Base-by-base conservation (phyloP, 768 basidiomycete genomes). In the Termitomyces sp. region DNA sequence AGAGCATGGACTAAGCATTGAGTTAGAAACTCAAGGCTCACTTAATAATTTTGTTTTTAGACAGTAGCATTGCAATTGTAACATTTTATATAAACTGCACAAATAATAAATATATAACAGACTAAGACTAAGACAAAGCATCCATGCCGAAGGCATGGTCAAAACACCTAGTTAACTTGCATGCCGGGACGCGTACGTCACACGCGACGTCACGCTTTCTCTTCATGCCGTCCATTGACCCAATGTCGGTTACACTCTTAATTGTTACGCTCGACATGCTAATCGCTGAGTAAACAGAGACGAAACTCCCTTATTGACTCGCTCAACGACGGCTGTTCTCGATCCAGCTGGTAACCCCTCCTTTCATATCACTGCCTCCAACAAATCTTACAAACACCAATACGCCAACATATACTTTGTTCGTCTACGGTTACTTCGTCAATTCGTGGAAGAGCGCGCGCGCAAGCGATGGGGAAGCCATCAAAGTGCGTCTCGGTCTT, bases 321-420 rank as follows among this genome's bases (percentile, higher is more conserved):
- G 79, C n/a, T 61, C 71, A 38, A 67, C 72, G 30, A 78, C 79
- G 6, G 66, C 64, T 10, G 65, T 79, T 21, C 62, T 78, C 5
- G 71, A 75, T 21, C 67, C 70, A 1, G 66, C 63, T 26, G 66
- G 66, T 26, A 71, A 72, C 26, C 75, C 77, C n/a, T 79, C 79
- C 8, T 83, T 82, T 63, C 59, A 74, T 43, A 76, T 81, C 38
- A 71, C 66, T 26, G 63, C 61, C 12, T 65, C 66, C 46, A 71
- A 77, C 61, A 79, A 75, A 64, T 78, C 80, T 1, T 83, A 81
- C 64, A 79, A 73, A 57, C 76, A 79, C 57, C 81, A 83, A 63
- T 83, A 82, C 62, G 76, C 81, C 4, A 81, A 82, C 56, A 81
- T 83, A 23, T 83, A 83, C 67, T 83, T 79, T 62, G 64, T 78